Evolutionary conservation across 768 basidiomycete species (phyloP), one percentile per base, ranked within the genome.

Genomic region (Termitomyces sp.): DNA sequence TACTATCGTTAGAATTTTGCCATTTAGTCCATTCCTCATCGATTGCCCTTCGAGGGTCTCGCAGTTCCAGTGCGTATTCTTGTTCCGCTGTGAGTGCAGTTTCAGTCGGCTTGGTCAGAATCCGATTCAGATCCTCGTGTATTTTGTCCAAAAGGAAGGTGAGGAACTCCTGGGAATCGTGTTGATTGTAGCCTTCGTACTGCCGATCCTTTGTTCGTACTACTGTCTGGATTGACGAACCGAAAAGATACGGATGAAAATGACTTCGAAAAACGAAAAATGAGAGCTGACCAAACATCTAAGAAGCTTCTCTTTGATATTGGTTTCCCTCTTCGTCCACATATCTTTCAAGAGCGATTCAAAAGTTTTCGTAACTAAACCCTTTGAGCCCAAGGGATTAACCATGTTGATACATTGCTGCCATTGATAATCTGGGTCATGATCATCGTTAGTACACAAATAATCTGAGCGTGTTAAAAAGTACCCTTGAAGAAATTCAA

Each of bases 81-180:
- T 89, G 81, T 65, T 89, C 87, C 0, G 90, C 84, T 9, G 89
- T 88, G 3, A 80, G 75, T 37, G 81, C 80, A 48, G 81, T 75
- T 5, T 57, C 45, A 35, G 74, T 69, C 4, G 87, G 87, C 63
- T 87, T 90, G n/a, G 80, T 71, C 53, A 94, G 76, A 21, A 98
- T 76, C 15, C 91, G 82, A 66, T 94, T 94, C 50, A 94, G 77
- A 67, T 93, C 91, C 65, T 95, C 93, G 65, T 94, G 91, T 28
- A 94, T 83, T 15, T 90, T 91, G 66, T 98, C 97, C 54, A 99
- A 78, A 28, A 99, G 78, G 76, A 96, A 95, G 23, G 85, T 90
- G 41, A 99, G 77, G 70, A 98, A 97, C 72, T 99, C 96, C 70
- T 98, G 97, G 21, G 94, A 94, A 71, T 99, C 96, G 64, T 99